phyloP scores from a whole-genome alignment of 768 basidiomycete genomes.

The Psilocybe subaeruginosa region DNA sequence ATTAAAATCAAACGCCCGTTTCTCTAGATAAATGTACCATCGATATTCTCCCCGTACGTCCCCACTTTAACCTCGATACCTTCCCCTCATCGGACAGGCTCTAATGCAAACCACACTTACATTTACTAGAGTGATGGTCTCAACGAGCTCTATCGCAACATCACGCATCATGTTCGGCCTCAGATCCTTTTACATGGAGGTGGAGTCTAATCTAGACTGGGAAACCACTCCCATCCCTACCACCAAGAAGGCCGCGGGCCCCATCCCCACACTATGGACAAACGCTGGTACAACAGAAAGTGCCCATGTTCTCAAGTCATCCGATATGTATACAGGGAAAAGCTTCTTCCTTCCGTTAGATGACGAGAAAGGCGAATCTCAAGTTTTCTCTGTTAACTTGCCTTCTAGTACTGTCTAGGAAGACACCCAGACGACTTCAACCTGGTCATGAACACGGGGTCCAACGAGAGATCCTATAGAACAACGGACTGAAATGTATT shows the following conservation, averaged over 20 bases:
- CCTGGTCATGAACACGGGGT: too few relatives aligned
- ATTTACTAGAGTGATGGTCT: conserved; percentile 25
- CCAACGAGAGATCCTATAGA: too few relatives aligned
- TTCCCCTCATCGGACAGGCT: not conserved
- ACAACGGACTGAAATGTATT: too few relatives aligned
- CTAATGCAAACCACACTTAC: not conserved
- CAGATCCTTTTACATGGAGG: conserved; percentile 8
- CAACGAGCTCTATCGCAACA: conserved; percentile 32
- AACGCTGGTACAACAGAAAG: too few relatives aligned
- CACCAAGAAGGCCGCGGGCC: not conserved
- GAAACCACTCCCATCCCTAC: not conserved
- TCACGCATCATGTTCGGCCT: conserved; percentile 34
- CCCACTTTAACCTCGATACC: not conserved
- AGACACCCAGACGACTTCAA: too few relatives aligned
- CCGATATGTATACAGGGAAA: too few relatives aligned
- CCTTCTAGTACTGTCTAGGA: too few relatives aligned
- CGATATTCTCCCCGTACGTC: conserved; percentile 37
- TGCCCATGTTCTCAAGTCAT: too few relatives aligned
- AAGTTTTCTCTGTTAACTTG: too few relatives aligned
- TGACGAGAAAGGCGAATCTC: too few relatives aligned
- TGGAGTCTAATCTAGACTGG: conserved; percentile 12
- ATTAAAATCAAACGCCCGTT: not conserved
- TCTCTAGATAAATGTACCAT: conserved; percentile 37
- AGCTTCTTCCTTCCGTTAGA: too few relatives aligned
- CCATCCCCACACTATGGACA: not conserved